Evolutionary conservation across 1,284 basidiomycete genomes (phyloP).

Genomic region (Papiliotrema fonsecae): DNA sequence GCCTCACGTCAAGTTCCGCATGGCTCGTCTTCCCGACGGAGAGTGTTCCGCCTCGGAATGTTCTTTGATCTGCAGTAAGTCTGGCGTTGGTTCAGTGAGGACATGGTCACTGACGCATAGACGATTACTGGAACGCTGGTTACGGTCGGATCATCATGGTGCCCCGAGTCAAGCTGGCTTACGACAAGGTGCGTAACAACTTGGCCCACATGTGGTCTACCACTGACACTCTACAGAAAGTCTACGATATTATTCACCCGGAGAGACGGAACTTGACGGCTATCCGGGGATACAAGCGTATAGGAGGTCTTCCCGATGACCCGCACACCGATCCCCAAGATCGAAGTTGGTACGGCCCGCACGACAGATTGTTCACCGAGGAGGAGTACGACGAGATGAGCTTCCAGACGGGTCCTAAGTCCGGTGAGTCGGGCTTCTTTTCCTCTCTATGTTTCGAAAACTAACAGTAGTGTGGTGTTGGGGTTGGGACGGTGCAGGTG

Average conservation of each 20-base stretch:
- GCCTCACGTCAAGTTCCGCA: conserved; percentile 83
- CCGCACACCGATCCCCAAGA: conserved; percentile 92
- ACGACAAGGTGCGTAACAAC: conserved; percentile 64
- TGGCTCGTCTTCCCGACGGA: conserved; percentile 71
- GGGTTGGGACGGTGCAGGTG: conserved; percentile 97
- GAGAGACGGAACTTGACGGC: conserved; percentile 78
- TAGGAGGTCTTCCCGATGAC: conserved; percentile 88
- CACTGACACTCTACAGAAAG: conserved; percentile 56
- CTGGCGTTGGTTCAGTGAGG: background rate
- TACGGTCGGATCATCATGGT: conserved; percentile 96
- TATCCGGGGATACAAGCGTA: conserved; percentile 83
- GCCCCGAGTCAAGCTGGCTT: conserved; percentile 87
- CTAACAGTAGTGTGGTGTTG: conserved; percentile 85
- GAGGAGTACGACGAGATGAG: conserved; percentile 73
- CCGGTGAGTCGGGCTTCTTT: conserved; percentile 57
- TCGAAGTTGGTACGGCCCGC: conserved; percentile 85
- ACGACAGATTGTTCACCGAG: conserved; percentile 81
- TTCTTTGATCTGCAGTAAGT: conserved; percentile 83
- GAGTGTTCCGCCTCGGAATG: conserved; percentile 93
- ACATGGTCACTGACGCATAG: conserved; percentile 12
- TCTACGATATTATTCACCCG: conserved; percentile 90
- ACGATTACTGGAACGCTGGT: conserved; percentile 80
- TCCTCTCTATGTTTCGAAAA: background rate
- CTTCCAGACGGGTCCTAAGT: conserved; percentile 75
- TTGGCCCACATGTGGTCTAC: background rate